Base-by-base conservation (phyloP, 2,329 filamentous ascomycete species). In the Ambrosiella cleistominuta region DNA sequence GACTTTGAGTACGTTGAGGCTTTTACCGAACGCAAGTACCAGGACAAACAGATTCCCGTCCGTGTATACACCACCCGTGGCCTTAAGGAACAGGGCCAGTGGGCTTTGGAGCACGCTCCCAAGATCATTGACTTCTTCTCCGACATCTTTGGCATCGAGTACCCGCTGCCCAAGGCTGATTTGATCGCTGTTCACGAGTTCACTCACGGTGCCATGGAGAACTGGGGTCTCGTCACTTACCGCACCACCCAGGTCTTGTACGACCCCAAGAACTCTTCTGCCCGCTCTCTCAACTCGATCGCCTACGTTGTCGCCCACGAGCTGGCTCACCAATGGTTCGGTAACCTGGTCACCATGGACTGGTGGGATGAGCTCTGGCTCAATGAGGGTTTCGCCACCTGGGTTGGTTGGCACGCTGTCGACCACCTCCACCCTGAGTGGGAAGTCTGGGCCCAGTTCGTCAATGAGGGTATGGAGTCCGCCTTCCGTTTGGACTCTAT, bases 281-380 rank as follows among this genome's bases (percentile, higher is more conserved):
- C 87, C 47, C 82, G 83, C 63, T 96, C 91, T 73, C 90, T 89
- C 71, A 96, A 95, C 69, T 80, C 90, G 42, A 86, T 98, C 62
- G 93, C 93, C 38, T 97, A 98, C 66, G 90, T 97, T 59, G 90
- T 97, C 55, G 91, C 93, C n/a, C 93, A 98, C 71, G 93, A 98
- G 70, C 77, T 98, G 62, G 93, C 90, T 58, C 89, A 95, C 67
- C 89, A 95, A 72, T 95, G 90, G 90, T 95, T 95, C 65, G 89
- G 89, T 42, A 94, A 95, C 69, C 78, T 95, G 9, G 89, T 95
- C 49, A 95, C 90, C 5, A 95, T 95, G 89, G 88, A 95, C 69
- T 95, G 89, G 88, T 93, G 87, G 88, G 88, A 85, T 67, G 86
- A 94, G 72, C 78, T 93, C 45, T 95, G 89, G 89, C 78, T 95